Conservation (phyloP, 2,329 filamentous ascomycete species). For the Pseudonectria buxi region DNA sequence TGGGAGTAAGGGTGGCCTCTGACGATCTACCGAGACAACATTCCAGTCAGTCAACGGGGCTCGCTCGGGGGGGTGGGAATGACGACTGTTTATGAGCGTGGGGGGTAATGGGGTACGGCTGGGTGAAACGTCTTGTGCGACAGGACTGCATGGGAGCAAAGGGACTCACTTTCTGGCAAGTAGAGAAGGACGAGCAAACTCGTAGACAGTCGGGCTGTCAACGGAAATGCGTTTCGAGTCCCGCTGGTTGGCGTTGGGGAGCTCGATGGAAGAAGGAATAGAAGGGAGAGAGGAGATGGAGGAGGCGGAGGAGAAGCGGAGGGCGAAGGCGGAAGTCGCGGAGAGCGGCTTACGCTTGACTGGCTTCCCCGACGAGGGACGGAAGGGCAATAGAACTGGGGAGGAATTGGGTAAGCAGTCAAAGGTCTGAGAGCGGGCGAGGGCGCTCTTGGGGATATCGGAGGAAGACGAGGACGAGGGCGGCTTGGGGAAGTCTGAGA, state of each 20-base stretch:
- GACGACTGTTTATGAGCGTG: not conserved
- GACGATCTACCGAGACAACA: constrained; percentile 17
- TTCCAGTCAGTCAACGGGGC: constrained; percentile 23
- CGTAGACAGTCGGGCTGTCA: constrained; percentile 57
- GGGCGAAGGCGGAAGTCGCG: constrained; percentile 27
- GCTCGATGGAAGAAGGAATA: constrained; percentile 30
- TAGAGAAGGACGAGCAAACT: constrained; percentile 35
- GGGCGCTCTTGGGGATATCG: constrained; percentile 9
- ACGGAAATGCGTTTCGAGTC: constrained; percentile 49
- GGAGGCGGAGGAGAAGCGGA: constrained; percentile 20
- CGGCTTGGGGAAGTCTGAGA: constrained; percentile 5
- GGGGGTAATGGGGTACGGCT: not conserved
- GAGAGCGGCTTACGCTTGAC: constrained; percentile 59
- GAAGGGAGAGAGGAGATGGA: constrained; percentile 4
- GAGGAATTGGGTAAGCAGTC: constrained; percentile 15
- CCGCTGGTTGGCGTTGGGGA: constrained; percentile 44
- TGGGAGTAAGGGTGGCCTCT: constrained; percentile 18
- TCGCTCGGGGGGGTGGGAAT: constrained; percentile 1
- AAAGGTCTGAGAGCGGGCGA: constrained; percentile 20
- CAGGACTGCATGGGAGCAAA: not conserved
- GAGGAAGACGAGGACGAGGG: constrained; percentile 10
- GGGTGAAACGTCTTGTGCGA: not conserved
- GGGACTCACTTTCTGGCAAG: constrained; percentile 1
- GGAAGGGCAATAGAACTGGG: constrained; percentile 7
- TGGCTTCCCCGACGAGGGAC: constrained; percentile 20